A percentile compares a stretch with the other conserved stretches of the same genome.
Evolutionary conservation across 2,329 filamentous ascomycete genomes (phyloP).

Genomic region (Talaromyces sp.): DNA sequence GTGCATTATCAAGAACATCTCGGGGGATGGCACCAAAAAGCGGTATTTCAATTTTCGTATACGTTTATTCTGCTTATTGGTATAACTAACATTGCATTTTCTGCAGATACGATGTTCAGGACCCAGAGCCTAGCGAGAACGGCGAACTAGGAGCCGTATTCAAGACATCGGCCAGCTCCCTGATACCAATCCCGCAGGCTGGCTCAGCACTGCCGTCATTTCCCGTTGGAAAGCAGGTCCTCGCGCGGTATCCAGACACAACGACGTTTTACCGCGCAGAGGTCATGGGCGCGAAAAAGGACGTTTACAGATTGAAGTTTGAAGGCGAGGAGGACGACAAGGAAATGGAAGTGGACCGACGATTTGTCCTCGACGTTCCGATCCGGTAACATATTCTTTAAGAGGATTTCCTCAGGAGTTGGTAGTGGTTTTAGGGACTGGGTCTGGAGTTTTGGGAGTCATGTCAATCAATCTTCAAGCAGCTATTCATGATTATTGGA

Average conservation of each 20-base stretch:
- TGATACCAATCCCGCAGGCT: constrained; percentile 68
- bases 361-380: constrained; percentile 71
- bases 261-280: constrained; percentile 83
- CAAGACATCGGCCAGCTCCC: constrained; percentile 65
- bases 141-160: constrained; percentile 59
- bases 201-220: constrained; percentile 58
- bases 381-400: constrained; percentile 29
- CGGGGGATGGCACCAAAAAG: constrained; percentile 66
- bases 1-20: constrained; percentile 69
- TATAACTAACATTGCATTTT: neutral
- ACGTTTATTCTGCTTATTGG: neutral
- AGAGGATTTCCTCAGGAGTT: neutral
- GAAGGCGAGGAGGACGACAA: constrained; percentile 72
- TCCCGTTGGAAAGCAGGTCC: constrained; percentile 61
- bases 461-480: neutral
- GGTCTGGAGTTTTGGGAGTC: neutral
- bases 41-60: constrained; percentile 34
- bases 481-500: neutral
- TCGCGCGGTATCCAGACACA: constrained; percentile 76
- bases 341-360: constrained; percentile 67
- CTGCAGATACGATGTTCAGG: constrained; percentile 67
- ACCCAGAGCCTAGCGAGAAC: constrained; percentile 68
- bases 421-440: neutral
- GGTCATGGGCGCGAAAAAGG: constrained; percentile 62
- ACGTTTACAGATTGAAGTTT: constrained; percentile 58